A percentile compares a stretch with the other conserved stretches of the same genome.
Conservation (phyloP, 179 eudicot species). For the Beta lomatogona region DNA sequence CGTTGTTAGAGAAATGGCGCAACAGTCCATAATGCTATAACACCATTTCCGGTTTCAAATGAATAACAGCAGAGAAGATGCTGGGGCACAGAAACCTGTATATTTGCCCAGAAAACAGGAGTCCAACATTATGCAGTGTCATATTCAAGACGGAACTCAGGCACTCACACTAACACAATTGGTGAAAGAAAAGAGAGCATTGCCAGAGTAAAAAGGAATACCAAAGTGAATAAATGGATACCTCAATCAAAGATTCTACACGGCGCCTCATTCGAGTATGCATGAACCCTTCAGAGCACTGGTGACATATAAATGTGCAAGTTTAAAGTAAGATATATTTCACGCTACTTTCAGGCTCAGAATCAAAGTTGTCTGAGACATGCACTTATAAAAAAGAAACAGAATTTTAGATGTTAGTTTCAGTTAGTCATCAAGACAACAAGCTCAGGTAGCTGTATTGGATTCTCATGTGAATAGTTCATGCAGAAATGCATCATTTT, state of each 20-base stretch:
- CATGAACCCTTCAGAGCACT: slow-evolving; percentile 99
- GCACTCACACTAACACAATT: background rate
- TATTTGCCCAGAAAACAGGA: background rate
- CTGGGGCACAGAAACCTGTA: background rate
- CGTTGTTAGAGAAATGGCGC: background rate
- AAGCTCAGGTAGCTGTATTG: background rate
- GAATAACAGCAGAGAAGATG: background rate
- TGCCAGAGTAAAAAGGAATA: background rate
- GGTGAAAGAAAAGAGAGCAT: background rate
- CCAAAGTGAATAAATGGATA: slow-evolving; percentile 31
- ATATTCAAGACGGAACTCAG: background rate
- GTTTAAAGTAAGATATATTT: slow-evolving; percentile 6
- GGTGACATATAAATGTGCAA: slow-evolving; percentile 27
- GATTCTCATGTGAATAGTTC: background rate
- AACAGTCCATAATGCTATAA: background rate
- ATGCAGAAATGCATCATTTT: background rate
- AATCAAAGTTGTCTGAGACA: slow-evolving; percentile 1
- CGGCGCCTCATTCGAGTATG: slow-evolving; percentile 99
- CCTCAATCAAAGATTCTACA: slow-evolving; percentile 95
- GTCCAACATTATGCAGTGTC: background rate
- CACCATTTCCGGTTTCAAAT: background rate
- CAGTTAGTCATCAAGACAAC: background rate
- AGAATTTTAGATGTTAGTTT: background rate
- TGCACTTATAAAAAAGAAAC: background rate
- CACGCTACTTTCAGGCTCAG: background rate